These are phyloP conservation scores for Microascus cirrosus DNA, from an alignment of 2,329 filamentous ascomycete genomes.

Conservation along the genomic window DNA sequence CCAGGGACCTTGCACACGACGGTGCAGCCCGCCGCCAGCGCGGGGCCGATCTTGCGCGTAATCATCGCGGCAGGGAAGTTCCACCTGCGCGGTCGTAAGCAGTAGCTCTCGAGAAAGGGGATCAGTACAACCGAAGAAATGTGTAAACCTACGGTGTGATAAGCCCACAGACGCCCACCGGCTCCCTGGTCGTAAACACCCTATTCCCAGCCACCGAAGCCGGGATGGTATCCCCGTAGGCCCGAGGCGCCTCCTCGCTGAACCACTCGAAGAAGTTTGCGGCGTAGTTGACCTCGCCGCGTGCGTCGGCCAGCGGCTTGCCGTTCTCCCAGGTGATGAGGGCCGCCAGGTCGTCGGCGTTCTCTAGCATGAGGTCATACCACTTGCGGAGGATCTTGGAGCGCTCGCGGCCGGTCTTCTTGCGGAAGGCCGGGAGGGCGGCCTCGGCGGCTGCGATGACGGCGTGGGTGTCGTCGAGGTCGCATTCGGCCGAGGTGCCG, in stretches of 20 bases:
- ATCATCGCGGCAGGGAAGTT: constrained; percentile 50
- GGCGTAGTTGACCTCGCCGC: constrained; percentile 45
- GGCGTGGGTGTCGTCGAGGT: constrained; percentile 60
- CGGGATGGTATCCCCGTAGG: constrained; percentile 34
- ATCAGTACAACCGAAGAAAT: background rate
- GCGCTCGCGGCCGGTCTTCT: constrained; percentile 62
- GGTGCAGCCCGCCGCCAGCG: constrained; percentile 60
- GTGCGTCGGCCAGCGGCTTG: constrained; percentile 54
- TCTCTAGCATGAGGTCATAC: constrained; percentile 71
- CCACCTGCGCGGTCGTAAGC: constrained; percentile 18
- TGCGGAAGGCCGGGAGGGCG: constrained; percentile 62
- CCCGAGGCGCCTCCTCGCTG: constrained; percentile 49
- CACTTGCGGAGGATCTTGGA: constrained; percentile 65
- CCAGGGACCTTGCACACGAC: constrained; percentile 79
- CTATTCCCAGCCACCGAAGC: constrained; percentile 49
- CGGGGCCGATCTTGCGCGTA: constrained; percentile 33
- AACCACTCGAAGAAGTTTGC: constrained; percentile 55
- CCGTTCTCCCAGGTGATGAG: constrained; percentile 88
- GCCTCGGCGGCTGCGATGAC: constrained; percentile 76
- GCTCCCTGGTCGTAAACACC: constrained; percentile 19
- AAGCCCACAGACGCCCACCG: constrained; percentile 21
- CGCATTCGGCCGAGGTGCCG: constrained; percentile 77
- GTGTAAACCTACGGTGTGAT: constrained; percentile 15
- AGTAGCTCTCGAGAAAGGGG: background rate
- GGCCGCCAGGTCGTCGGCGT: constrained; percentile 68